Evolutionary conservation across 2,329 filamentous ascomycete species (phyloP), one percentile per base, ranked within the genome.

Genomic region (Venturia asperata): DNA sequence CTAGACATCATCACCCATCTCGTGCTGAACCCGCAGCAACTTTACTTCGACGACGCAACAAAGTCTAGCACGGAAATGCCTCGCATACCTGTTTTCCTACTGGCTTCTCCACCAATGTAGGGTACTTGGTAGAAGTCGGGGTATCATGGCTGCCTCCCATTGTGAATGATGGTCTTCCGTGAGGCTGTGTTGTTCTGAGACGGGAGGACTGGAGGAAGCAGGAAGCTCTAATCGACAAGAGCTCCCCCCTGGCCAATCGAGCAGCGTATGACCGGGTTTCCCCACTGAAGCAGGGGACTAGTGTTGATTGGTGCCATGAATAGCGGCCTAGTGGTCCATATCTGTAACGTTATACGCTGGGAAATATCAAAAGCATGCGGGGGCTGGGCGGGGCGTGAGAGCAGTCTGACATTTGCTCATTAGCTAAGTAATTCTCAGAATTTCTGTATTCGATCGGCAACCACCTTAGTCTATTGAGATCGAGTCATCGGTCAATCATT

Each of bases 51-150:
- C n/a, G 17, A 47, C n/a, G n/a, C n/a, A 24, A 21, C n/a, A 2
- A 15, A 19, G 17, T 19, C 39, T 5, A 42, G 10, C 10, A 42
- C 11, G 9, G 42, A 19, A 19, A 15, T 15, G 19, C 15, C 13
- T 19, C 43, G 42, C 21, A 39, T 64, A 70, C 67, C 68, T 89
- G 86, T 77, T 94, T 89, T 68, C 91, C 91, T 67, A 85, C 82
- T 24, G 84, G 84, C 65, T 77, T 75, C 65, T 77, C 71, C 43
- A 80, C 78, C 61, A 82, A 75, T 70, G 79, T 78, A 63, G 83
- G 82, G 70, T 84, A 81, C 41, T 65, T 67, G 3, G 77, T 72
- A 67, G 71, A 68, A 55, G 65, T 42, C 13, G 71, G 60, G n/a
- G 71, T 68, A 66, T 71, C 69, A 21, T 60, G 70, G 24, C 63